Evolutionary conservation across 495 filamentous ascomycete genomes (phyloP).

Genomic region (Penicillium soppii): DNA sequence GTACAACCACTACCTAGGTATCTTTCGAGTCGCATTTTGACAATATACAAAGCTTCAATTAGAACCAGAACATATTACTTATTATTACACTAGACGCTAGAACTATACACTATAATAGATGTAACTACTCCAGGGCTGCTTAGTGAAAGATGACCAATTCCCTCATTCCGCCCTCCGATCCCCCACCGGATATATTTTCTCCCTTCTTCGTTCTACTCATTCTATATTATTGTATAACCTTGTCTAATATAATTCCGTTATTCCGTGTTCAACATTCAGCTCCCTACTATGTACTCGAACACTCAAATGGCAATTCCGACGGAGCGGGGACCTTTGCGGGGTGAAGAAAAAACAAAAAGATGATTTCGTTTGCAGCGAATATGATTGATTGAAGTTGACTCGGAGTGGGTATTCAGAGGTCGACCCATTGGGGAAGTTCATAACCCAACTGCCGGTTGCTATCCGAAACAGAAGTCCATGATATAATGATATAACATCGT

Average conservation of each 20-base stretch:
- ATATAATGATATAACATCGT: no score
- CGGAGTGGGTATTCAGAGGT: no score
- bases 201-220: background rate
- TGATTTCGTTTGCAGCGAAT: no score
- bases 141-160: constrained; percentile 22
- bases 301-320: background rate
- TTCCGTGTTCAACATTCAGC: background rate
- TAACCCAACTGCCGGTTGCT: background rate
- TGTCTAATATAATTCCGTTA: background rate
- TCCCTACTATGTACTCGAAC: no score
- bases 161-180: background rate
- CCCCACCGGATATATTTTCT: constrained; percentile 19
- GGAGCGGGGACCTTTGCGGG: background rate
- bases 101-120: no score
- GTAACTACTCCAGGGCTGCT: no score
- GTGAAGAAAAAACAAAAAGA: background rate
- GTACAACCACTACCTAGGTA: no score
- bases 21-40: no score
- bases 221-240: background rate
- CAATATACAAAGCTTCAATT: no score
- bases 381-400: no score
- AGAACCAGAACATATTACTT: no score
- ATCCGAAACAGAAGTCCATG: background rate
- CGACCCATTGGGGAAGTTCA: background rate
- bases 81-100: no score